phyloP scores from a whole-genome alignment of 2,329 filamentous ascomycete species.

The Thielaviopsis populi region DNA sequence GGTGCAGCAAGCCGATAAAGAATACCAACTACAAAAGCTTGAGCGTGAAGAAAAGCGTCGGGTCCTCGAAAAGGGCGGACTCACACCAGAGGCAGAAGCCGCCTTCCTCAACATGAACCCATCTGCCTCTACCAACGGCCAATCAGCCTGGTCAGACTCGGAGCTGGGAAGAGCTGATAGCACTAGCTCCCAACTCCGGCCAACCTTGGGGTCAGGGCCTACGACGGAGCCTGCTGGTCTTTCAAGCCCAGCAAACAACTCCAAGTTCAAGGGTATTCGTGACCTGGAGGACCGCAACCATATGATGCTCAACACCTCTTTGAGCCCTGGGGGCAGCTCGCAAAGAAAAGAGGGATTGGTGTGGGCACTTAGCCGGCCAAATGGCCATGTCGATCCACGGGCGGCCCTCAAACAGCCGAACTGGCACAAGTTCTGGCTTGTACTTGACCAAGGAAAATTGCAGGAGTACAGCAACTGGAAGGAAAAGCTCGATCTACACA shows the following conservation, averaged over 20 bases:
- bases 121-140: conserved; percentile 37
- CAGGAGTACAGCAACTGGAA: conserved; percentile 99
- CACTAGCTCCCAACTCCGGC: conserved; percentile 47
- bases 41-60: conserved; percentile 91
- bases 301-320: conserved; percentile 29
- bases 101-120: conserved; percentile 33
- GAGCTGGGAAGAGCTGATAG: conserved; percentile 62
- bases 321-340: conserved; percentile 43
- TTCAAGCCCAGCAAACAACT: conserved; percentile 36
- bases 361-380: conserved; percentile 86
- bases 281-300: conserved; percentile 76
- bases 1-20: conserved; percentile 87
- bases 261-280: conserved; percentile 77
- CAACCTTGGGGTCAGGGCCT: conserved; percentile 26
- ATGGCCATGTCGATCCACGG: conserved; percentile 87
- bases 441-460: conserved; percentile 87
- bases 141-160: conserved; percentile 43
- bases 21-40: conserved; percentile 88
- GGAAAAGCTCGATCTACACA: conserved; percentile 87
- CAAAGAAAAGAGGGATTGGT: conserved; percentile 86
- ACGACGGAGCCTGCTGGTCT: conserved; percentile 10
- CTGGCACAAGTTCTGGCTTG: conserved; percentile 99
- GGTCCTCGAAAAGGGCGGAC: conserved; percentile 62
- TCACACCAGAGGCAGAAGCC: conserved; percentile 4
- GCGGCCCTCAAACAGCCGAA: conserved; percentile 81